A percentile compares a stretch with the other conserved stretches of the same genome.
Evolutionary conservation across 2,329 filamentous ascomycete genomes (phyloP).

Genomic region (Camptophora hylomeconis): DNA sequence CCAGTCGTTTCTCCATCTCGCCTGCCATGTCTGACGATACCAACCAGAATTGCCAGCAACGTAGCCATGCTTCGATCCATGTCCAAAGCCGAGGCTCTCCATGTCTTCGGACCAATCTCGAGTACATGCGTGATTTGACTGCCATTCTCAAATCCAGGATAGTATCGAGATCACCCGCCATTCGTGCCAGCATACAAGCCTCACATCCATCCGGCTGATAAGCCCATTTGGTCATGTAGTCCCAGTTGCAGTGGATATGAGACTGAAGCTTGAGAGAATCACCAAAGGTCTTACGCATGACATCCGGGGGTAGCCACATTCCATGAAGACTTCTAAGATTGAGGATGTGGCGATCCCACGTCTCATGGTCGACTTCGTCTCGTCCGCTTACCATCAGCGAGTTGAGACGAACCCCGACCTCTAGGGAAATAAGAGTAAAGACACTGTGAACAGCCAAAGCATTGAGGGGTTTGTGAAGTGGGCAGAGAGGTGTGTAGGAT

Average conservation of each 20-base stretch:
- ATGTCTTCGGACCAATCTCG: slow-evolving; percentile 7
- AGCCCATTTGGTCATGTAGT: slow-evolving; percentile 9
- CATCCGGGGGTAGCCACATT: slow-evolving; percentile 20
- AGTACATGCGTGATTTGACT: slow-evolving; percentile 8
- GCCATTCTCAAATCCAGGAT: slow-evolving; percentile 21
- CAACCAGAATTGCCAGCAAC: too few species aligned
- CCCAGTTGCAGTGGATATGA: slow-evolving; percentile 1
- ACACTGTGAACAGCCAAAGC: slow-evolving; percentile 10
- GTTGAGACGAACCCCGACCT: slow-evolving; percentile 15
- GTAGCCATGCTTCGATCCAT: slow-evolving; percentile 11
- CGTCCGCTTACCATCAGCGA: slow-evolving; percentile 8
- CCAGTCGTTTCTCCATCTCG: too few species aligned
- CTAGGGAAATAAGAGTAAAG: slow-evolving; percentile 11
- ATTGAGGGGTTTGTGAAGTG: slow-evolving; percentile 13
- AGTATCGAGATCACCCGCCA: slow-evolving; percentile 17
- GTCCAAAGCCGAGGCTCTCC: slow-evolving; percentile 8
- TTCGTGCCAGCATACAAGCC: slow-evolving; percentile 25
- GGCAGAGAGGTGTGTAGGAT: slow-evolving; percentile 9
- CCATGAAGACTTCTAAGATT: slow-evolving; percentile 20
- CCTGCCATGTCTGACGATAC: too few species aligned
- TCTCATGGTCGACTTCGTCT: slow-evolving; percentile 15
- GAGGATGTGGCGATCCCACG: too few species aligned
- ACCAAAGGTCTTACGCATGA: slow-evolving; percentile 7
- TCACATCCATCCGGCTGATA: slow-evolving; percentile 24
- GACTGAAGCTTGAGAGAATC: slow-evolving; percentile 2